These are phyloP conservation scores for Hymenoscyphus albidus DNA, from an alignment of 2,329 filamentous ascomycete species.

Conservation along the genomic window DNA sequence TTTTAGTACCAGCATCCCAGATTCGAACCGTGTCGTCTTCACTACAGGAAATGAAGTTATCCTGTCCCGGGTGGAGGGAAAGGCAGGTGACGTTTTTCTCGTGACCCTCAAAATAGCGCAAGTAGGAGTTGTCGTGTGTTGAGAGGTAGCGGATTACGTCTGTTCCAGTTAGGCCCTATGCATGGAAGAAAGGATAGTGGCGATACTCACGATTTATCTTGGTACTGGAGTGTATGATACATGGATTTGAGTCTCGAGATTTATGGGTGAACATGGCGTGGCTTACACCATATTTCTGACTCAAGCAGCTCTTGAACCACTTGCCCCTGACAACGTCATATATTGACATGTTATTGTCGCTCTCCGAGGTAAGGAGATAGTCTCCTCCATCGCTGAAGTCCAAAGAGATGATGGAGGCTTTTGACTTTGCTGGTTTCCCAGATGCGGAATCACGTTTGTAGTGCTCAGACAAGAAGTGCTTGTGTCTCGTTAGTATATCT, in stretches of 20 bases:
- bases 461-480: constrained; percentile 47
- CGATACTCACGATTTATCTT: constrained; percentile 72
- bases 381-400: constrained; percentile 97
- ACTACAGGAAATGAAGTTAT: constrained; percentile 89
- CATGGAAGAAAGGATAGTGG: background rate
- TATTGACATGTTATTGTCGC: constrained; percentile 92
- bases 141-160: constrained; percentile 83
- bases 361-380: constrained; percentile 83
- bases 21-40: constrained; percentile 87
- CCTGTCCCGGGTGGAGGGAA: constrained; percentile 76
- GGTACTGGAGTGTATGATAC: constrained; percentile 92
- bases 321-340: constrained; percentile 91
- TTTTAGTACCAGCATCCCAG: constrained; percentile 76
- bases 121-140: constrained; percentile 93
- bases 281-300: constrained; percentile 96
- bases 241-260: constrained; percentile 45
- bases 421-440: constrained; percentile 18
- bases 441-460: constrained; percentile 48
- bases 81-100: constrained; percentile 79
- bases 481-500: constrained; percentile 4
- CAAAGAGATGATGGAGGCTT: constrained; percentile 75
- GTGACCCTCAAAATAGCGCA: constrained; percentile 94
- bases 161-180: constrained; percentile 32
- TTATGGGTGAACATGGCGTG: constrained; percentile 67
- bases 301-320: constrained; percentile 82